Percentiles rank a stretch among this genome's conserved stretches.
These are phyloP conservation scores for Magnolia officinalis DNA, from an alignment of 164 flowering plant genomes.

Conservation along the genomic window DNA sequence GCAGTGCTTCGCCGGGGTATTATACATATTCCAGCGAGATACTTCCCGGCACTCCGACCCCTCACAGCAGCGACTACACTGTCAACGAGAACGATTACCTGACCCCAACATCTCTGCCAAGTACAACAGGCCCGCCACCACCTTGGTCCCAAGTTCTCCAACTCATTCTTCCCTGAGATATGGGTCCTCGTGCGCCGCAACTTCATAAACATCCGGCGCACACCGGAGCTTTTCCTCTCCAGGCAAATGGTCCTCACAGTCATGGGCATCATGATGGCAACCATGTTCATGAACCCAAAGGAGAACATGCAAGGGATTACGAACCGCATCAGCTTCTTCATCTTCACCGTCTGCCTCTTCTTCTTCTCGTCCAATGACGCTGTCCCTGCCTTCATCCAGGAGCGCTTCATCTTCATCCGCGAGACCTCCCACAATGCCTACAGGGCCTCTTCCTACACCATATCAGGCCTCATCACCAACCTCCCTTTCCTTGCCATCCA, in stretches of 20 bases:
- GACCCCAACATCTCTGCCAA: constrained; percentile 25
- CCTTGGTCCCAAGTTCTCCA: constrained; percentile 49
- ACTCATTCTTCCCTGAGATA: constrained; percentile 46
- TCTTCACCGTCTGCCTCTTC: constrained; percentile 70
- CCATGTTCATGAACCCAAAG: constrained; percentile 59
- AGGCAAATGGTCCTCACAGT: constrained; percentile 55
- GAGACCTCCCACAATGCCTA: constrained; percentile 74
- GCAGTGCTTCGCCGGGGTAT: constrained; percentile 42
- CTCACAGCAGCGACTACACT: constrained; percentile 66
- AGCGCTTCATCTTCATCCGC: constrained; percentile 65
- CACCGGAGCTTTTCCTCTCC: constrained; percentile 79
- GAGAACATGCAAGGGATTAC: constrained; percentile 50
- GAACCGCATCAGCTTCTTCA: constrained; percentile 64
- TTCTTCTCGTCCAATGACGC: constrained; percentile 82
- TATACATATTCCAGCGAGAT: constrained; percentile 50
- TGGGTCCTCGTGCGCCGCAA: constrained; percentile 65
- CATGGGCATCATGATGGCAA: constrained; percentile 80
- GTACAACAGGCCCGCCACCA: constrained; percentile 3
- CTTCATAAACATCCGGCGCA: constrained; percentile 56
- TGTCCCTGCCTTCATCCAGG: constrained; percentile 77
- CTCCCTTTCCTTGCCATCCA: constrained; percentile 68
- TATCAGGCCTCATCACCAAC: constrained; percentile 63
- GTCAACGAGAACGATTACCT: constrained; percentile 59
- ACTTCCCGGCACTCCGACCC: constrained; percentile 51
- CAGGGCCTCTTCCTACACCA: constrained; percentile 63